Conservation (phyloP, 2,329 filamentous ascomycete species). For the Alternaria angustiovoidea region DNA sequence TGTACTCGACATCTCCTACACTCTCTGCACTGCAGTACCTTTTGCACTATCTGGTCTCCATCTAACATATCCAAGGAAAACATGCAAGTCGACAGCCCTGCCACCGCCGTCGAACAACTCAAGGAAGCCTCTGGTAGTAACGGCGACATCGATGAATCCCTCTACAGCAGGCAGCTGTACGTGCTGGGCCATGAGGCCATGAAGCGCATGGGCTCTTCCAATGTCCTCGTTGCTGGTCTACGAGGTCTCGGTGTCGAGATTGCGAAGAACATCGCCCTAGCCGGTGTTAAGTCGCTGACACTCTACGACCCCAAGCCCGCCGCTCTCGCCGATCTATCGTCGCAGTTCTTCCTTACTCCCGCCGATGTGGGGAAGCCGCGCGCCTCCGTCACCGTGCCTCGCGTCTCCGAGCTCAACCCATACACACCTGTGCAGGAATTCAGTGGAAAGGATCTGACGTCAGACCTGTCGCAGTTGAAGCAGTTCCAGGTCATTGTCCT, state of each 20-base stretch:
- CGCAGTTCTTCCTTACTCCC: slow-evolving; percentile 93
- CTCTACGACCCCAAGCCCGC: slow-evolving; percentile 89
- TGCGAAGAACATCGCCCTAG: slow-evolving; percentile 97
- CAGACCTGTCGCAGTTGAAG: slow-evolving; percentile 82
- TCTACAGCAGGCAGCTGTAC: slow-evolving; percentile 74
- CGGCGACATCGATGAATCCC: slow-evolving; percentile 72
- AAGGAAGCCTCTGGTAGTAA: slow-evolving; percentile 57
- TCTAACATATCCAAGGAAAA: slow-evolving; percentile 56
- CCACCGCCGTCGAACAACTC: slow-evolving; percentile 66
- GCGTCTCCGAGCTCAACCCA: slow-evolving; percentile 92
- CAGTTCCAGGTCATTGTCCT: slow-evolving; percentile 93
- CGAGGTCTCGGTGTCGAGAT: slow-evolving; percentile 97
- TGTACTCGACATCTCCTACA: slow-evolving; percentile 11
- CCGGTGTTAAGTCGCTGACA: slow-evolving; percentile 96
- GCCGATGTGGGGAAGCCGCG: slow-evolving; percentile 92
- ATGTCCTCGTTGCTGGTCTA: slow-evolving; percentile 89
- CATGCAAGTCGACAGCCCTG: slow-evolving; percentile 69
- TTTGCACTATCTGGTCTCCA: not conserved
- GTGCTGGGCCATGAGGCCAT: slow-evolving; percentile 83
- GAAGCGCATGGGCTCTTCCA: slow-evolving; percentile 98
- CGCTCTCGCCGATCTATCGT: slow-evolving; percentile 86
- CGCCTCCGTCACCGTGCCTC: slow-evolving; percentile 84
- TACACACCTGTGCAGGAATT: slow-evolving; percentile 92
- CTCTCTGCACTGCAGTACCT: not conserved
- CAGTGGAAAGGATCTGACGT: slow-evolving; percentile 68